Base-by-base conservation (phyloP, 345 rosid genomes). In the Salix purpurea region DNA sequence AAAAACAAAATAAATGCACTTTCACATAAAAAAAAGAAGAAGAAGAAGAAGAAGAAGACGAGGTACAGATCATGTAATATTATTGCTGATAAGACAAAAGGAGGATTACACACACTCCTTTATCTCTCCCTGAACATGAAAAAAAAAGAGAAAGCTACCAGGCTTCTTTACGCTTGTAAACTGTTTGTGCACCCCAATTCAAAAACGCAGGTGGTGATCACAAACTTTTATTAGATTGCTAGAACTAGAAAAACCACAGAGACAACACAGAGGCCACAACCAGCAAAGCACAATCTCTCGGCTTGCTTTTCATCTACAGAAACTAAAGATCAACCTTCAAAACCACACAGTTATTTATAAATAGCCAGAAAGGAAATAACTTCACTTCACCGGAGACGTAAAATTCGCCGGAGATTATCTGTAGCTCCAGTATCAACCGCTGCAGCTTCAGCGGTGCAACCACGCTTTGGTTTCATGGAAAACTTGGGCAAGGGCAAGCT, bases 401-500 rank as follows among this genome's bases (percentile, higher is more conserved):
- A 78, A 58, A 90, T 84, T 56, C 94, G 88, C 50, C 92, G 89
- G 87, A 84, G 92, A 74, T 81, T 80, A 71, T 89, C 90, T 7
- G 92, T 81, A 34, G 94, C 92, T 44, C 90, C 91, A 56, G 80
- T 78, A 8, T 85, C 92, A n/a, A 83, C 75, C 2, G 81, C 89
- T 2, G 86, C 87, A 4, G 81, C 84, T 69, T 77, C 78, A 14
- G 75, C 76, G 5, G 81, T 74, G 73, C 81, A 74, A 24, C 84
- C 72, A 21, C 74, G 77, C 19, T 81, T 81, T 16, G 81, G 76
- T 78, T 78, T 81, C 36, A 74, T 18, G 15, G 70, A 74, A 50
- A 81, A 81, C 68, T 66, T 81, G 5, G 84, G 84, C 75, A 81
- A 32, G 4, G 84, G 84, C 71, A 81, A 70, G 72, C 84, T 81